Evolutionary conservation across 495 filamentous ascomycete species (phyloP).

Genomic region (Aspergillus ellipticus): DNA sequence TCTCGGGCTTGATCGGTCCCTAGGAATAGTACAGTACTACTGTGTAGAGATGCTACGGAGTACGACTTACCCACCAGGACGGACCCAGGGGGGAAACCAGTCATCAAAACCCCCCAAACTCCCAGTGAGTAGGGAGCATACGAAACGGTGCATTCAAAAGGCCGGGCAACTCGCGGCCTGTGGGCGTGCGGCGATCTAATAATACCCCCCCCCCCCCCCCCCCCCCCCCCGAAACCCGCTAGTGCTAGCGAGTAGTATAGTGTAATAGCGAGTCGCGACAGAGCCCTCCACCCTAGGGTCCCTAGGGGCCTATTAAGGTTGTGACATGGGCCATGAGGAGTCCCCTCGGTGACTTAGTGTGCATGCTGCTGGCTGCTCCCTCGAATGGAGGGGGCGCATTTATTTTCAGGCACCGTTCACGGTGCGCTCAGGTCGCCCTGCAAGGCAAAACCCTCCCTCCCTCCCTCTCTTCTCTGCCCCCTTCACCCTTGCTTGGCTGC

Average conservation of each 20-base stretch:
- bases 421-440: constrained; percentile 11
- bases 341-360: not conserved
- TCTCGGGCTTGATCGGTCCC: not conserved
- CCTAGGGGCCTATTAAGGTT: constrained; percentile 6
- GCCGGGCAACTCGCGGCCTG: not conserved
- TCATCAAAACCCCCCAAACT: too few species aligned
- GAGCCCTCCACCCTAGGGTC: not conserved
- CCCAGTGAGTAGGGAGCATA: not conserved
- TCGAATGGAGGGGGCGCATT: not conserved
- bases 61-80: too few species aligned
- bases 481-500: not conserved
- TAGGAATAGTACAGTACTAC: not conserved
- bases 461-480: not conserved
- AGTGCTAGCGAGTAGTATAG: too few species aligned
- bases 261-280: not conserved
- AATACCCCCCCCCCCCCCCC: too few species aligned
- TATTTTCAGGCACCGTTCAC: constrained; percentile 7
- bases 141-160: not conserved
- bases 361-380: too few species aligned
- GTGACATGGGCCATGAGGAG: not conserved
- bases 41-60: too few species aligned
- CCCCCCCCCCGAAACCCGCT: too few species aligned
- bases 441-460: constrained; percentile 3
- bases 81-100: too few species aligned
- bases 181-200: not conserved